phyloP scores from a whole-genome alignment of 352 stramenopile genomes.

The Phytophthora macrochlamydospora region DNA sequence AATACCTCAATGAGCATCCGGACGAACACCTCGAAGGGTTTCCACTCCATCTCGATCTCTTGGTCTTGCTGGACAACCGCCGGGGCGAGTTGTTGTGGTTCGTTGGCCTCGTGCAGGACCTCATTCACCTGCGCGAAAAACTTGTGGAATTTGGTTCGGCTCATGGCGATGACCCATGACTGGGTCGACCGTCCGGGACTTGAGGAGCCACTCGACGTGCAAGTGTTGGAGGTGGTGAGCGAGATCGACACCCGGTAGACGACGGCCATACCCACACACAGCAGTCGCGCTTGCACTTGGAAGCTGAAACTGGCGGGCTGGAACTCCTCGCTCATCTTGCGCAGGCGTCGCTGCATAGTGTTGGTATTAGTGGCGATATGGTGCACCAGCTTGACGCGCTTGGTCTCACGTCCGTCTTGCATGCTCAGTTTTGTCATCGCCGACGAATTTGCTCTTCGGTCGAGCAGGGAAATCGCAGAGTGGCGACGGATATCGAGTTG shows the following conservation, averaged over 20 bases:
- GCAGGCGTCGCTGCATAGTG: slow-evolving; percentile 53
- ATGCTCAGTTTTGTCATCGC: slow-evolving; percentile 33
- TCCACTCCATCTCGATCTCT: slow-evolving; percentile 38
- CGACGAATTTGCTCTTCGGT: slow-evolving; percentile 2
- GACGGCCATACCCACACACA: slow-evolving; percentile 61
- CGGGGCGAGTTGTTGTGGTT: slow-evolving; percentile 28
- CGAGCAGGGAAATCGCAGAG: slow-evolving; percentile 26
- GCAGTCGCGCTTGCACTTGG: slow-evolving; percentile 45
- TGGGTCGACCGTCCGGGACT: slow-evolving; percentile 31
- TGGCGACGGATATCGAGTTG: slow-evolving; percentile 33
- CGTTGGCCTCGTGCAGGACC: slow-evolving; percentile 45
- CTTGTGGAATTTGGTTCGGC: slow-evolving; percentile 54
- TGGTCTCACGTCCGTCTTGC: slow-evolving; percentile 14
- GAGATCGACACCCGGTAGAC: slow-evolving; percentile 65
- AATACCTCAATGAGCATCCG: slow-evolving; percentile 42
- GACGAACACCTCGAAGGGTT: slow-evolving; percentile 56
- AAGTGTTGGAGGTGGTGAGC: slow-evolving; percentile 26
- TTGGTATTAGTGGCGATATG: slow-evolving; percentile 6
- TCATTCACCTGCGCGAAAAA: slow-evolving; percentile 50
- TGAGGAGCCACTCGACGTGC: slow-evolving; percentile 16
- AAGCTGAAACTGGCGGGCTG: slow-evolving; percentile 53
- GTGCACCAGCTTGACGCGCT: slow-evolving; percentile 39
- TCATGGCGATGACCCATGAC: slow-evolving; percentile 68
- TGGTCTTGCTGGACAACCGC: slow-evolving; percentile 11
- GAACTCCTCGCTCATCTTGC: slow-evolving; percentile 69